phyloP scores from a whole-genome alignment of 2,329 filamentous ascomycete genomes.

The Aulographum hederae region DNA sequence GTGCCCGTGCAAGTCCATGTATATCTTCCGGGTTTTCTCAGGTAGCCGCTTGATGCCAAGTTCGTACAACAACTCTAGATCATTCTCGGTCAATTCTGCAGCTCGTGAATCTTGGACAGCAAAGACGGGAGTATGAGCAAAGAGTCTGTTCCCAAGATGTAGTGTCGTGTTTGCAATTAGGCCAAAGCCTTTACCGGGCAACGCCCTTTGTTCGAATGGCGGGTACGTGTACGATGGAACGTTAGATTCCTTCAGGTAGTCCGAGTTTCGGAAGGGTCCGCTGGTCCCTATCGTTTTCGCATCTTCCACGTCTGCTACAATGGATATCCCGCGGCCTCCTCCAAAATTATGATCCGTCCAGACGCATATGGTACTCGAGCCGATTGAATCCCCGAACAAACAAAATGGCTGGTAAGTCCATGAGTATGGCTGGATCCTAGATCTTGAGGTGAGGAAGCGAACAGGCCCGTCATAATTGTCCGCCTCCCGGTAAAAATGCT shows the following conservation, averaged over 20 bases:
- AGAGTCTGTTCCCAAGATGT: constrained; percentile 4
- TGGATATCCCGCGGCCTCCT: constrained; percentile 4
- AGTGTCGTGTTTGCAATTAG: constrained; percentile 4
- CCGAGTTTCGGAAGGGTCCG: constrained; percentile 3
- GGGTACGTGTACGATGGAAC: constrained; percentile 1
- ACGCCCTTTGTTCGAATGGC: constrained; percentile 1
- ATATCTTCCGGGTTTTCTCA: constrained; percentile 1
- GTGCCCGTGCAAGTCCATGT: constrained; percentile 4
- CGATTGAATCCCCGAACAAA: neutral
- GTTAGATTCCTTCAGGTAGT: no score
- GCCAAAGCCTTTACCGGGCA: constrained; percentile 5
- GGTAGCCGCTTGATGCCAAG: constrained; percentile 2
- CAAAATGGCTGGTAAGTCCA: neutral
- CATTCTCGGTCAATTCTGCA: constrained; percentile 1
- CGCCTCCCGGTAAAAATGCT: no score
- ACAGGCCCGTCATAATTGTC: no score
- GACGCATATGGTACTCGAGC: constrained; percentile 2
- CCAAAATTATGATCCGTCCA: constrained; percentile 4
- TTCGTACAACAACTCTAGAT: constrained; percentile 1
- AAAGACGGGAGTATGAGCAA: constrained; percentile 3
- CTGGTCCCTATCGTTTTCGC: neutral
- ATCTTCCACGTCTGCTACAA: constrained; percentile 3
- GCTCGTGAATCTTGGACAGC: constrained; percentile 2
- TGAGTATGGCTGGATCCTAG: no score
- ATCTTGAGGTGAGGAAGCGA: no score